Percentiles rank a stretch among this genome's conserved stretches.
phyloP scores from a whole-genome alignment of 2,329 filamentous ascomycete species.

The Epicoccum nigrum region DNA sequence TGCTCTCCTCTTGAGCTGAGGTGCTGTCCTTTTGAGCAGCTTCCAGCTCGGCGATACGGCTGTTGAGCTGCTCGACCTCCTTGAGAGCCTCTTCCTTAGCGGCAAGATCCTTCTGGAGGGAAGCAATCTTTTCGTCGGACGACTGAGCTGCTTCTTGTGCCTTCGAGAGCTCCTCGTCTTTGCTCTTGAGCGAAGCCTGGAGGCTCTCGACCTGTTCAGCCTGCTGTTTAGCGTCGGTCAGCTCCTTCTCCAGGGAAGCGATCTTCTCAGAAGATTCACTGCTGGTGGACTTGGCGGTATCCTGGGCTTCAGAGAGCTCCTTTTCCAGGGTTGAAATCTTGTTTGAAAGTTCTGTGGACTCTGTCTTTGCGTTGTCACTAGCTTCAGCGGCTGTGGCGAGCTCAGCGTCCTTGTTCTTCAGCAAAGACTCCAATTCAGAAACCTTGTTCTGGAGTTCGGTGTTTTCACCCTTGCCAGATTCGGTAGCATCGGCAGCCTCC shows the following conservation, averaged over 20 bases:
- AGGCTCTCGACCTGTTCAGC: conserved; percentile 8
- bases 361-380: conserved; percentile 53
- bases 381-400: conserved; percentile 26
- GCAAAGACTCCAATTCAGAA: conserved; percentile 30
- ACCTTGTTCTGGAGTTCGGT: conserved; percentile 19
- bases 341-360: conserved; percentile 5
- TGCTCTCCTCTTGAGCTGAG: conserved; percentile 22
- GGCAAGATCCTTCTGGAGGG: conserved; percentile 36
- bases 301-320: conserved; percentile 14
- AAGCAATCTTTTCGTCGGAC: conserved; percentile 32
- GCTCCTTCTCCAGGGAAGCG: conserved; percentile 28
- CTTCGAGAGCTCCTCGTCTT: conserved; percentile 19
- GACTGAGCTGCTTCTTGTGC: conserved; percentile 27
- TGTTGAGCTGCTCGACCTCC: conserved; percentile 17
- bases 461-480: conserved; percentile 29
- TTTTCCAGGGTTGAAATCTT: conserved; percentile 21
- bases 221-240: conserved; percentile 19
- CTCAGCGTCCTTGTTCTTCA: conserved; percentile 30
- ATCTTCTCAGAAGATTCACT: conserved; percentile 32
- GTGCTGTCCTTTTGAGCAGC: conserved; percentile 9
- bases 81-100: conserved; percentile 27
- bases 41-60: conserved; percentile 24
- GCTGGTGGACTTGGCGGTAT: conserved; percentile 27
- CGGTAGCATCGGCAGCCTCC: conserved; percentile 19
- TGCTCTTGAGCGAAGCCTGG: conserved; percentile 14